Percentiles rank a stretch among this genome's conserved stretches.
Conservation (phyloP, 306 rosid genomes). For the Dalbergia cultrata region DNA sequence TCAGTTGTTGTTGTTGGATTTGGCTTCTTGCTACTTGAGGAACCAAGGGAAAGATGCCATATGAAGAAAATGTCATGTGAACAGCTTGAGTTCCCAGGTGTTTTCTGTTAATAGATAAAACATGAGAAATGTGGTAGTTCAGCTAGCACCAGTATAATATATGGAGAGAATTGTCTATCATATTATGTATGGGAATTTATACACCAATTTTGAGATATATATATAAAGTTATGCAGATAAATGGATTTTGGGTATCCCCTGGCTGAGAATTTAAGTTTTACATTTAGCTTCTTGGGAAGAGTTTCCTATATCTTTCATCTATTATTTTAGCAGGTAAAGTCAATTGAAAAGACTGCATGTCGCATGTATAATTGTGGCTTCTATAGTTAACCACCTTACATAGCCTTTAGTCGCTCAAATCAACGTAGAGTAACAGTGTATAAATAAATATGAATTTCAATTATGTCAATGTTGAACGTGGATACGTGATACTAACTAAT, state of each 20-base stretch:
- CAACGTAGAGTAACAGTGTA: no score
- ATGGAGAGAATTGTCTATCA: background rate
- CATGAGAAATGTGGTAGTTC: constrained; percentile 12
- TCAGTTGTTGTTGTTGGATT: constrained; percentile 1
- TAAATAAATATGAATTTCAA: no score
- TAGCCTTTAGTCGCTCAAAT: no score
- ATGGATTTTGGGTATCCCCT: background rate
- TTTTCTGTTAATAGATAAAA: background rate
- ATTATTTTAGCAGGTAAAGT: background rate
- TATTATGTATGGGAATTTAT: background rate
- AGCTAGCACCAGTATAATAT: background rate
- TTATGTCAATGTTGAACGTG: no score
- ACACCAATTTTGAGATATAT: background rate
- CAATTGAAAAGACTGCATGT: background rate
- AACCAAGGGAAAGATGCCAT: constrained; percentile 7
- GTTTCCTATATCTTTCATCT: background rate
- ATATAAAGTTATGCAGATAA: background rate
- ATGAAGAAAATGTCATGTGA: constrained; percentile 13
- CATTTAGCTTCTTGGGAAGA: background rate
- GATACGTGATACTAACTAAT: no score
- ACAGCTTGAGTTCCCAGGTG: background rate
- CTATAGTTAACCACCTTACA: no score
- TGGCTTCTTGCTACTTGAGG: constrained; percentile 1
- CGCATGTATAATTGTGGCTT: background rate
- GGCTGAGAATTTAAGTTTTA: no score